Evolutionary conservation across 148 eudicot genomes (phyloP).

Genomic region (Pouteria glomerata): DNA sequence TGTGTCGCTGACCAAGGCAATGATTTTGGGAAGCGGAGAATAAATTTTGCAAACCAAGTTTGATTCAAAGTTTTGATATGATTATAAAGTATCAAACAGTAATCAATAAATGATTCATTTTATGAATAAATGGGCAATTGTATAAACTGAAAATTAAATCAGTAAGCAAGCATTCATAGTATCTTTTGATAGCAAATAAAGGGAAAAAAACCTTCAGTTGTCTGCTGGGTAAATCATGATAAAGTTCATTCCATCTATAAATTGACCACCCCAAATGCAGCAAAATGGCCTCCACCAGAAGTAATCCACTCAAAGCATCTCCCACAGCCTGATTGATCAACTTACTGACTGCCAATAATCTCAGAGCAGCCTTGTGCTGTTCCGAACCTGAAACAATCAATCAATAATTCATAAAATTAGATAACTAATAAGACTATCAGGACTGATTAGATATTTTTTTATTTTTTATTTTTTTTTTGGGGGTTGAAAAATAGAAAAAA

Average conservation of each 20-base stretch:
- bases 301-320: constrained; percentile 88
- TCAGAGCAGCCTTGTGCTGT: constrained; percentile 66
- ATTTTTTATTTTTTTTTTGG: no score
- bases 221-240: constrained; percentile 84
- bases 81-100: neutral
- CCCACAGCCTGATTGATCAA: constrained; percentile 97
- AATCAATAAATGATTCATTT: neutral
- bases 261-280: constrained; percentile 81
- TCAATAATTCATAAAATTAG: neutral
- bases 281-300: constrained; percentile 81
- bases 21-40: neutral
- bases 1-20: neutral
- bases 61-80: neutral
- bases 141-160: neutral
- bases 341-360: constrained; percentile 81
- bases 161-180: neutral
- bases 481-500: neutral
- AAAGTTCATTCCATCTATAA: constrained; percentile 75
- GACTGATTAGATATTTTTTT: no score
- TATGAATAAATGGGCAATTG: neutral
- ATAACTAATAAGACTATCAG: neutral
- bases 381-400: constrained; percentile 55
- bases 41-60: no score
- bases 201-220: constrained; percentile 75
- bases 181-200: neutral